These are phyloP conservation scores for Blechomonas ayalai DNA, from an alignment of 208 protist genomes.

Conservation along the genomic window DNA sequence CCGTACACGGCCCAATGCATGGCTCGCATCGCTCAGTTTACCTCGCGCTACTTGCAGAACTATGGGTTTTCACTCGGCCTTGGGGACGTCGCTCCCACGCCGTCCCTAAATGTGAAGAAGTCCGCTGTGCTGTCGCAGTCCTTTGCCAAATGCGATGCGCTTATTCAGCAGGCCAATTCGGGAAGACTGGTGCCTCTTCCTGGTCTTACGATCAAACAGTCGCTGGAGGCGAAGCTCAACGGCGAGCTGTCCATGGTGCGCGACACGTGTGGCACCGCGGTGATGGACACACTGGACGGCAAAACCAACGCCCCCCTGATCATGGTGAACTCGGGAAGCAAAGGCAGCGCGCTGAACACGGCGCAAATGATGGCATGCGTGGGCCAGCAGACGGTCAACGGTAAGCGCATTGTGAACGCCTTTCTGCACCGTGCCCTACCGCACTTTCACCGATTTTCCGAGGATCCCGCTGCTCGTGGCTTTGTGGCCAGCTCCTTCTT, in stretches of 20 bases:
- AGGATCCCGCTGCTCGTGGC: conserved; percentile 91
- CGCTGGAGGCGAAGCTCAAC: conserved; percentile 95
- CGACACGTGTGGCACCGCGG: conserved; percentile 95
- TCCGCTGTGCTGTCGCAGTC: conserved; percentile 84
- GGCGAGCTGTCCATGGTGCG: conserved; percentile 95
- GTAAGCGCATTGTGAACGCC: conserved; percentile 96
- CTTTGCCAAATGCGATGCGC: conserved; percentile 88
- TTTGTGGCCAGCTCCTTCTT: conserved; percentile 99
- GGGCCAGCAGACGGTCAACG: conserved; percentile 98
- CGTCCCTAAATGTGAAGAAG: conserved; percentile 86
- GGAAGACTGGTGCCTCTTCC: conserved; percentile 91
- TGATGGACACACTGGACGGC: conserved; percentile 90
- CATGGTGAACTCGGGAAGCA: conserved; percentile 98
- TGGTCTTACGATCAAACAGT: conserved; percentile 93
- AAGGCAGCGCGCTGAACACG: conserved; percentile 99
- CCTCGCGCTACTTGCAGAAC: conserved; percentile 90
- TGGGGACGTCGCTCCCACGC: conserved; percentile 93
- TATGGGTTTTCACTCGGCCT: conserved; percentile 99
- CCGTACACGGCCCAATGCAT: conserved; percentile 90
- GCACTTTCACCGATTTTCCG: conserved; percentile 93
- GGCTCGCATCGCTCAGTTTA: conserved; percentile 94
- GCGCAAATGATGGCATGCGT: conserved; percentile 99
- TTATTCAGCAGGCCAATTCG: conserved; percentile 90
- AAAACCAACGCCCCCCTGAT: conserved; percentile 97
- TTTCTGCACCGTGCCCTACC: conserved; percentile 98